Conservation (phyloP, 106 monocot species). For the Alisma plantagoaquatica region DNA sequence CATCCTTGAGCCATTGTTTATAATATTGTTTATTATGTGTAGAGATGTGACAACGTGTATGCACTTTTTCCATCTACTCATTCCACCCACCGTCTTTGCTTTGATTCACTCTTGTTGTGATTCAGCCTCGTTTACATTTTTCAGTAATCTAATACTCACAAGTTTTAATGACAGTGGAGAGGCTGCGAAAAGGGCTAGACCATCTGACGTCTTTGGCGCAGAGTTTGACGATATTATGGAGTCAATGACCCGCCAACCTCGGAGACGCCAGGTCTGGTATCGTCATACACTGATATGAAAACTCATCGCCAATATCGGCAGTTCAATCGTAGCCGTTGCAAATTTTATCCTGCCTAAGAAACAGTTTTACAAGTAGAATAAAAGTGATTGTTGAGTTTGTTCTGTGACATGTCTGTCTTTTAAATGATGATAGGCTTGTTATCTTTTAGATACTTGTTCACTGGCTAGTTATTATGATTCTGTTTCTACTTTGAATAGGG, state of each 20-base stretch:
- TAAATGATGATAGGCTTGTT: no score
- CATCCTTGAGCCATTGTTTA: no score
- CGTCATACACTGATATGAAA: not conserved
- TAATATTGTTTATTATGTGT: not conserved
- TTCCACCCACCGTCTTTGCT: not conserved
- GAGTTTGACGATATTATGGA: slow-evolving; percentile 78
- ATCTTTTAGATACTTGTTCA: no score
- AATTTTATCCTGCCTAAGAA: not conserved
- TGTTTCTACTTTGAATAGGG: no score
- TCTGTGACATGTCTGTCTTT: no score
- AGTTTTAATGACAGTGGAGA: slow-evolving; percentile 2
- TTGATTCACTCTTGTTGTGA: not conserved
- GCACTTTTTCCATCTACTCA: not conserved
- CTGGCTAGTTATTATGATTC: no score
- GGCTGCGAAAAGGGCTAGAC: slow-evolving; percentile 31
- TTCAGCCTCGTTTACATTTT: not conserved
- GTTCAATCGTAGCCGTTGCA: no score
- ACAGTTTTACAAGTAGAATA: not conserved
- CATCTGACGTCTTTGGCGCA: slow-evolving; percentile 55
- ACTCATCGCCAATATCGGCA: not conserved
- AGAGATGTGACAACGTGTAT: not conserved
- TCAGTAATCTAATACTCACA: no score
- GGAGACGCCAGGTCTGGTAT: slow-evolving; percentile 43
- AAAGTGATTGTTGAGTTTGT: no score
- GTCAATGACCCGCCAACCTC: slow-evolving; percentile 54